Conservation (phyloP, 768 basidiomycete genomes). For the Rhodotorula toruloides region DNA sequence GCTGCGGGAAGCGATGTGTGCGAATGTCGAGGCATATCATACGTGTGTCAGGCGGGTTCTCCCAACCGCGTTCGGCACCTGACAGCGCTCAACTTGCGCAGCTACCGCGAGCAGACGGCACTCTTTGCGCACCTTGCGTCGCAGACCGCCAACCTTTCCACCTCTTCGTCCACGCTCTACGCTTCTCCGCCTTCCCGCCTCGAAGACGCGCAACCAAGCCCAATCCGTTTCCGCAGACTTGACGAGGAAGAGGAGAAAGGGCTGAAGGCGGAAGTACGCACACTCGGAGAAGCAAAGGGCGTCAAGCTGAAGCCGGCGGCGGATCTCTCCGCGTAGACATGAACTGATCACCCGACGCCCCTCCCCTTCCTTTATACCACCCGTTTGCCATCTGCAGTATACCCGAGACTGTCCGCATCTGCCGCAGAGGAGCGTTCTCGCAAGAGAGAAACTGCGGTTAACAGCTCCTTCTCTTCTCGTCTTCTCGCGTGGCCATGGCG, state of each 20-base stretch:
- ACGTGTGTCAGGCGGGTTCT: constrained; percentile 6
- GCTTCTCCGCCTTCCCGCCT: neutral
- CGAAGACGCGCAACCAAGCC: neutral
- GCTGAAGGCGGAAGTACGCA: constrained; percentile 4
- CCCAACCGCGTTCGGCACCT: neutral
- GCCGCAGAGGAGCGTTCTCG: no score
- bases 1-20: constrained; percentile 15
- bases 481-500: no score
- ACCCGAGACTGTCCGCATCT: no score
- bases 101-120: constrained; percentile 28
- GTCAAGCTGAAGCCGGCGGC: neutral
- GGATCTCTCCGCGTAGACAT: no score
- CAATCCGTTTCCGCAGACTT: constrained; percentile 9
- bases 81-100: neutral
- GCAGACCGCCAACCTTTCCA: constrained; percentile 25
- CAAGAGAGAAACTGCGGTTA: no score
- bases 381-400: no score
- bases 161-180: constrained; percentile 14
- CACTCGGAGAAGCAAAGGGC: constrained; percentile 1
- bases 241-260: constrained; percentile 8
- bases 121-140: constrained; percentile 30
- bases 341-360: no score
- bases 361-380: no score
- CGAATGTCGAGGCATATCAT: constrained; percentile 28
- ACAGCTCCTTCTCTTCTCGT: no score